phyloP scores from a whole-genome alignment of 768 basidiomycete species.

The Russula sp. region DNA sequence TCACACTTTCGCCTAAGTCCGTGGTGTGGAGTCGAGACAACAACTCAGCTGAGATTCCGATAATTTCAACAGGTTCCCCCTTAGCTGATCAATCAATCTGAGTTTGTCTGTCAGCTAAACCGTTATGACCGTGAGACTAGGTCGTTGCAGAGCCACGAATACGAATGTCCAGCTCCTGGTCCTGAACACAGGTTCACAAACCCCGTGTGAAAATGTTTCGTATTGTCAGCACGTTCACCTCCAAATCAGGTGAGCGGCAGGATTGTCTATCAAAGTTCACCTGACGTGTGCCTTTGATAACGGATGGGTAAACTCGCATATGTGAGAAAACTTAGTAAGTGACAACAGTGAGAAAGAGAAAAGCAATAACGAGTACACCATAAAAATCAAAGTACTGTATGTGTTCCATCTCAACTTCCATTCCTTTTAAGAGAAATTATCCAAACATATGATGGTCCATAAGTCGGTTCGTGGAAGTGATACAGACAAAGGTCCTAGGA shows the following conservation, averaged over 20 bases:
- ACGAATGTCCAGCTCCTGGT: neutral
- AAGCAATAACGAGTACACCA: constrained; percentile 1
- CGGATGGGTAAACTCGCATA: neutral
- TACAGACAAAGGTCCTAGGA: constrained; percentile 2
- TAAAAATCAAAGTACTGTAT: constrained; percentile 2
- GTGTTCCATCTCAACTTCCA: neutral
- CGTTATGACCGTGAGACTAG: neutral
- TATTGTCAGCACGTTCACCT: neutral
- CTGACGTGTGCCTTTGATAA: neutral
- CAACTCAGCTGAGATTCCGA: neutral
- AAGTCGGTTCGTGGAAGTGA: neutral
- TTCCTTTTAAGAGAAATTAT: neutral
- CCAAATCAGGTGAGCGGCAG: neutral
- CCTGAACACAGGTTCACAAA: neutral
- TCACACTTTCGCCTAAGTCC: neutral
- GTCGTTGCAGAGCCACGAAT: neutral
- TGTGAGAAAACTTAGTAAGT: neutral
- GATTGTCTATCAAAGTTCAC: neutral
- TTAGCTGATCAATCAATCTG: neutral
- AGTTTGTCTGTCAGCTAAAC: neutral
- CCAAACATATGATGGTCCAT: neutral
- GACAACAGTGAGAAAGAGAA: neutral
- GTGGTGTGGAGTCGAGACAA: neutral
- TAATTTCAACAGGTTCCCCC: neutral
- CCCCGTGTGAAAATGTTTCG: neutral